Conservation (phyloP, 495 filamentous ascomycete species). For the Hypoxylon subgilvum region DNA sequence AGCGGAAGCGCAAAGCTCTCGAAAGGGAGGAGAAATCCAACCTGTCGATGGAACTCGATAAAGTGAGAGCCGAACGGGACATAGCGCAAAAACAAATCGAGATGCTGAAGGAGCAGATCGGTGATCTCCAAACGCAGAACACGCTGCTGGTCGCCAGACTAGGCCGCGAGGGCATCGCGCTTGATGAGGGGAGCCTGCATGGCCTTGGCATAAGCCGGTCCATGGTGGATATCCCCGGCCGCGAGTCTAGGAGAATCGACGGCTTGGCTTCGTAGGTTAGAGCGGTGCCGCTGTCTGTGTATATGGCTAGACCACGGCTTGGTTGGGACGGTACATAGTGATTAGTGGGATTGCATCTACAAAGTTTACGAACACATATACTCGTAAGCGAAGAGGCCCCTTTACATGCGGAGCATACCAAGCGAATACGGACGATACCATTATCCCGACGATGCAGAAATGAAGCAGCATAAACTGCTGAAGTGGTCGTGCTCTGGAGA, state of each 20-base stretch:
- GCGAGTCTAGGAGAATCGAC: background rate
- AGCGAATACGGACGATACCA: background rate
- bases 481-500: background rate
- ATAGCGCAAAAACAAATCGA: constrained; percentile 65
- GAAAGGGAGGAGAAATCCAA: constrained; percentile 62
- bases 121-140: constrained; percentile 71
- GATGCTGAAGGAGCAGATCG: constrained; percentile 65
- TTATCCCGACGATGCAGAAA: background rate
- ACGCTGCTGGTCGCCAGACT: constrained; percentile 59
- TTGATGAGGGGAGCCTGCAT: background rate
- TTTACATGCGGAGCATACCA: background rate
- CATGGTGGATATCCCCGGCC: constrained; percentile 15
- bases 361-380: background rate
- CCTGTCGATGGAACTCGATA: constrained; percentile 55
- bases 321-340: background rate
- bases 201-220: constrained; percentile 5
- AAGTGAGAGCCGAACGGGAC: constrained; percentile 61
- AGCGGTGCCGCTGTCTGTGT: too few species aligned
- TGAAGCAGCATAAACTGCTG: background rate
- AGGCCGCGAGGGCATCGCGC: constrained; percentile 48
- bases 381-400: background rate
- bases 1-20: constrained; percentile 56
- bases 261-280: background rate
- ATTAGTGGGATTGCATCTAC: too few species aligned
- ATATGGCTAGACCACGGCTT: too few species aligned